These are phyloP conservation scores for Clavaria fumosa DNA, from an alignment of 768 basidiomycete species.

Conservation along the genomic window DNA sequence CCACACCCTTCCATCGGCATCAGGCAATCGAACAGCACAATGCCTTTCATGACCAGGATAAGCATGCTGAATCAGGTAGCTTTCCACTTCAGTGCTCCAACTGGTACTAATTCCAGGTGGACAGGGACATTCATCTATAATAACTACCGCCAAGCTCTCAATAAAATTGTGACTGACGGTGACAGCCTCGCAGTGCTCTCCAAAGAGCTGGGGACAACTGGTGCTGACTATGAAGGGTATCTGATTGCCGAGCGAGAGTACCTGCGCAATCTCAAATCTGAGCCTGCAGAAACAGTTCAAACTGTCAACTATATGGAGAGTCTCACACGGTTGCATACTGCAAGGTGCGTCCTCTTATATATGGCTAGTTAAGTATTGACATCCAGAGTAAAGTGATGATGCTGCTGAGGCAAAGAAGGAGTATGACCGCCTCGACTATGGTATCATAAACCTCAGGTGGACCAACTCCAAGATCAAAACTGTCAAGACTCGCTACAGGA, in stretches of 20 bases:
- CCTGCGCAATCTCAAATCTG: not conserved
- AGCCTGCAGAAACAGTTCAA: not conserved
- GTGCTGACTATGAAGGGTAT: not conserved
- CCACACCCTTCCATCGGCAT: conserved; percentile 13
- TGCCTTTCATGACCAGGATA: conserved; percentile 11
- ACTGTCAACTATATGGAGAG: not conserved
- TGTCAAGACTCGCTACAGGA: not conserved
- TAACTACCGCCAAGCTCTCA: conserved; percentile 19
- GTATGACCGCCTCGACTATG: not conserved
- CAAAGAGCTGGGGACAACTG: not conserved
- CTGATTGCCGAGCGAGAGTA: not conserved
- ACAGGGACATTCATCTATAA: conserved; percentile 12
- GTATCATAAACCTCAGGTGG: not conserved
- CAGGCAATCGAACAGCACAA: conserved; percentile 15
- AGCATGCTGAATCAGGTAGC: conserved; percentile 7
- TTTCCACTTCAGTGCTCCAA: not conserved
- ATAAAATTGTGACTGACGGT: conserved; percentile 10
- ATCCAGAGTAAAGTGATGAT: not conserved
- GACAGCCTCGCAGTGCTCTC: not conserved
- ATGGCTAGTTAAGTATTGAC: not conserved
- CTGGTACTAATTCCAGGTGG: not conserved
- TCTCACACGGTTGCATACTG: not conserved
- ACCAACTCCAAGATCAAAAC: not conserved
- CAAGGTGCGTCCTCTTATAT: not conserved
- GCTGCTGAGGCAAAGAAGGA: not conserved